Base-by-base conservation (phyloP, 2,329 filamentous ascomycete genomes). In the Lasiodiplodia sp. region DNA sequence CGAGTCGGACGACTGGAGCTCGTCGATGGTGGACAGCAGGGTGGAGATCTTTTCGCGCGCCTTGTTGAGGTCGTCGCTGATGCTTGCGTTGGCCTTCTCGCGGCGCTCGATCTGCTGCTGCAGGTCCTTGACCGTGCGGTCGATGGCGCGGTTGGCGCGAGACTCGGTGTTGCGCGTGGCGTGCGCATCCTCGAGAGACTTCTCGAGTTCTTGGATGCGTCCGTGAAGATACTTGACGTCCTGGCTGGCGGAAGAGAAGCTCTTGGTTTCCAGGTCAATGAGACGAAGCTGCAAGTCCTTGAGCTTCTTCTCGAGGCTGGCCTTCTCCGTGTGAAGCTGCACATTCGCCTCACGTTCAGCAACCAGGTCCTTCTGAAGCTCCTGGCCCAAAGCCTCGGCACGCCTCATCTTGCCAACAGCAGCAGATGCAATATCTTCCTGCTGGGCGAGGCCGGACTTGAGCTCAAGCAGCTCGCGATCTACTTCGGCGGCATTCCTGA, bases 391-490 rank as follows among this genome's bases (percentile, higher is more conserved):
- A 4, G 93, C 92, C 77, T 99, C 95, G 2, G 96, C 93, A 28
- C 95, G 90, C 67, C 95, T 89, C 96, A 99, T 99, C 85, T 98
- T 98, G 75, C 96, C 95, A 51, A 98, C 91, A 0, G 95, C 95
- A 3, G 96, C 95, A 0, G 91, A 88, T 12, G 94, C 92, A 69
- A 98, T 90, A 77, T 99, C 95, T 80, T 98, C 93, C 76, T 97
- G 93, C 75, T 97, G 94, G 4, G 95, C 95, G 40, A 98, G 87
- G 72, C 87, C 90, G 11, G 93, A 91, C 82, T 96, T 97, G 72
- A 99, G 87, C 70, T 97, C 93, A 6, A 99, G 85, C 28, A 98
- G 87, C 79, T 97, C 92, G 74, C 91, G 92, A 80, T 98, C 95
- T 75, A 94, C 91, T 72, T 88, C 91, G 31, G 96, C 96, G 10